Base-by-base conservation (phyloP, 495 filamentous ascomycete species). In the Aspergillus panamensis region DNA sequence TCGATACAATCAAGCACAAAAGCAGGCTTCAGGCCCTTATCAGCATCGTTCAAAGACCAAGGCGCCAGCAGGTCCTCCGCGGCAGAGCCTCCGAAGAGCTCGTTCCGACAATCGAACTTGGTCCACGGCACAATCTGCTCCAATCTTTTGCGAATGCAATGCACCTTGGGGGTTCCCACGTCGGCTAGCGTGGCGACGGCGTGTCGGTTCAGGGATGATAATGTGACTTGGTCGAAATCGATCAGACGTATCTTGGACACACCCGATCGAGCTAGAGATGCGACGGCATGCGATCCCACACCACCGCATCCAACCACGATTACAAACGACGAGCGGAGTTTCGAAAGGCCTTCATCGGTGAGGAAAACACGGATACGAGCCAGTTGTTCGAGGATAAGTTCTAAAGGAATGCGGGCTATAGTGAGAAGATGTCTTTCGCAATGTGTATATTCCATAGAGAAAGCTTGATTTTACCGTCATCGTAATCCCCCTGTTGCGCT, bases 1-100 rank as follows among this genome's bases (percentile, higher is more conserved):
- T 99, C 94, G 60, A 99, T 99, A 13, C 94, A 96, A 73, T 99
- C 94, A 21, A 99, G 83, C 6, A 99, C 86, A 59, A 86, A 99
- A 64, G 92, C 88, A 2, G 91, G 91, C 63, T 77, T 80, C 55
- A 82, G 83, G 13, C 80, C 82, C 8, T 77, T 80, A n/a, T 80
- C 80, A 1, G 69, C 69, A 33, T 77, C 71, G 40, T 68, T 66
- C 61, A 72, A 51, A 2, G 69, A 68, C 85, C 87, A 88, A 0
- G 80, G 72, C 2, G 66, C 82, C 48, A 98, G 74, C 52, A 96
- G 73, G 9, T 63, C 65, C 6, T 84, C 82, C 4, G 90, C 90
- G 3, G 74, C 82, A 9, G 76, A 68, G 30, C 82, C 83, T 60
- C 80, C 82, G 72, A 92, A 97, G 12, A 97, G 86, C 68, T 96